phyloP scores from a whole-genome alignment of 257 asterid species.

The Solanum stenotomum region DNA sequence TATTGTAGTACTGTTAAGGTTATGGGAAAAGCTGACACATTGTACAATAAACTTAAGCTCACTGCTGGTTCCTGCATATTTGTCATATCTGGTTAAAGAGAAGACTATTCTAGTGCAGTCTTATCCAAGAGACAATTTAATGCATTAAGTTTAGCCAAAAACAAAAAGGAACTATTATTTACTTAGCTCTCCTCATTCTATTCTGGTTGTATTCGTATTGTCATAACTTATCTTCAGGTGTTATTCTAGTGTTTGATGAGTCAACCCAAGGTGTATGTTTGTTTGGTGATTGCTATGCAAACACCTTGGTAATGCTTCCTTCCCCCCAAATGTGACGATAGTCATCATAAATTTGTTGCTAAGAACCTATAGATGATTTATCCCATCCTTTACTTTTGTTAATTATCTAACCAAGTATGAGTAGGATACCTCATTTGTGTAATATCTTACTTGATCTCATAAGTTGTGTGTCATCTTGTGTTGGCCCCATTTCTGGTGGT shows the following conservation, averaged over 20 bases:
- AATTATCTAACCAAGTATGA: neutral
- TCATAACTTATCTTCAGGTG: neutral
- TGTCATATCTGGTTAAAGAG: neutral
- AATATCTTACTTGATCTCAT: neutral
- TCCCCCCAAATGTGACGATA: neutral
- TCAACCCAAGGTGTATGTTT: neutral
- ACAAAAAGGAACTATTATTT: neutral
- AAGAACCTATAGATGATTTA: neutral
- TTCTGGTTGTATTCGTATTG: neutral
- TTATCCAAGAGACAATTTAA: neutral
- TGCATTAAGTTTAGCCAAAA: neutral
- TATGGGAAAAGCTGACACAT: neutral
- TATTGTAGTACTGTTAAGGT: neutral
- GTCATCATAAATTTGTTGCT: neutral
- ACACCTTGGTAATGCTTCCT: neutral
- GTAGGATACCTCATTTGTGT: neutral
- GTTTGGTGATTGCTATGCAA: neutral
- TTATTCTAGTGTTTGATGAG: neutral
- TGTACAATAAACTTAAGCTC: neutral
- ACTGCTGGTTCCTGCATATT: neutral
- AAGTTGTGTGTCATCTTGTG: neutral
- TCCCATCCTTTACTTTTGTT: neutral
- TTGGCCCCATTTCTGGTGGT: neutral
- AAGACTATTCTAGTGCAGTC: neutral
- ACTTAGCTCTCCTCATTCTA: neutral